Evolutionary conservation across 1,284 basidiomycete genomes (phyloP).

Genomic region (Agaricales sp.): DNA sequence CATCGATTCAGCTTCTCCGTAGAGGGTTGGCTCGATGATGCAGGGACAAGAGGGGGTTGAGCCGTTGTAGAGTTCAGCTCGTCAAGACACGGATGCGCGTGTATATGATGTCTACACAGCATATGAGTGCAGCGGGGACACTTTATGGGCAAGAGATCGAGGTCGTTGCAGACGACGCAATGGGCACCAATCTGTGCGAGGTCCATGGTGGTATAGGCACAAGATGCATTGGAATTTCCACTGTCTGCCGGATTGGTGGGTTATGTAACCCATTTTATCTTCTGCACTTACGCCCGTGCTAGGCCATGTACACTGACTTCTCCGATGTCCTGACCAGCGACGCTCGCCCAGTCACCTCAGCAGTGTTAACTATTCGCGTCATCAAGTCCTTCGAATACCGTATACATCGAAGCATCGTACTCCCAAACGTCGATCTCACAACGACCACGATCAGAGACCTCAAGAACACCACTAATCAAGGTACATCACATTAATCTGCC

Average conservation of each 20-base stretch:
- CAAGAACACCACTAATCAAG: conserved; percentile 59
- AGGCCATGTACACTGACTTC: conserved; percentile 27
- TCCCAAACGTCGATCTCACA: conserved; percentile 77
- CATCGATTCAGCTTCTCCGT: conserved; percentile 1
- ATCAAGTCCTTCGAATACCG: conserved; percentile 95
- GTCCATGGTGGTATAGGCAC: conserved; percentile 16
- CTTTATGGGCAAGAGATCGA: conserved; percentile 42
- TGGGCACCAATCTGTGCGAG: conserved; percentile 32
- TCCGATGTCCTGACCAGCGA: conserved; percentile 56
- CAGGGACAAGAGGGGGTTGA: no score
- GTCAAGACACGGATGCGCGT: conserved; percentile 9
- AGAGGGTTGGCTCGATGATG: background rate
- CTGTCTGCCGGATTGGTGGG: no score
- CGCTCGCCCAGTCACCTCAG: conserved; percentile 56
- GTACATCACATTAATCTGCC: conserved; percentile 26
- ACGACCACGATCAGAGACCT: conserved; percentile 67
- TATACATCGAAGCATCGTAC: conserved; percentile 81
- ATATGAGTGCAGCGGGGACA: conserved; percentile 29
- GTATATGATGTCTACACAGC: conserved; percentile 36
- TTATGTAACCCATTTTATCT: background rate
- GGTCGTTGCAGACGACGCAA: conserved; percentile 35
- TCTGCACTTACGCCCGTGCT: conserved; percentile 1
- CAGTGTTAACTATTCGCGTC: conserved; percentile 83
- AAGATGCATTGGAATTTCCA: no score
- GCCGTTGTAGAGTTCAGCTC: no score